Evolutionary conservation across 73 alveolate species (phyloP), one percentile per base, ranked within the genome.

Genomic region (Blepharisma japonicum): DNA sequence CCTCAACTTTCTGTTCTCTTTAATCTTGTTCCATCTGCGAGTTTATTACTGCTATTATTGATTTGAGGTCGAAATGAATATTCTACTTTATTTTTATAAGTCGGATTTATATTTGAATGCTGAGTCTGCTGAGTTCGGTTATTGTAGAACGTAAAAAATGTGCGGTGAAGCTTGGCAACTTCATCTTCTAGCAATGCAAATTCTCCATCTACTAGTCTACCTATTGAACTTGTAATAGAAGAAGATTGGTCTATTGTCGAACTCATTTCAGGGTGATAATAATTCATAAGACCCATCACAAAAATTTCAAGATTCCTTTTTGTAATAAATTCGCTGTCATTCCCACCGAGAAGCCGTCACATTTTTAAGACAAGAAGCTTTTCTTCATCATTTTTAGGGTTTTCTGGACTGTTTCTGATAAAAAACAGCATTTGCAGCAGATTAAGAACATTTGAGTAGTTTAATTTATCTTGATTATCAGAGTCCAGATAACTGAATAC

Each of bases 1-100:
- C 74, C 74, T 9, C 0, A 9, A 5, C 23, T 61, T 20, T 8
- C 74, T 18, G 74, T 25, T 2, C 74, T n/a, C 18, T 61, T 61
- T 5, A 14, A 4, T 61, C 74, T 61, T 39, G 47, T 2, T 5
- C 23, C 23, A n/a, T 61, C 49, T 14, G 74, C 74, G 23, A 61
- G 74, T 61, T 61, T 39, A 61, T 61, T 25, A 61, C 74, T 61
- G 14, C 23, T n/a, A 61, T n/a, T 39, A 5, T 14, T 61, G n/a
- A 14, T 61, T 61, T 61, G 47, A 61, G 74, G 74, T 2, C 5
- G 74, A 25, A 61, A 61, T 14, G 49, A 14, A 2, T n/a, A 39
- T 61, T 61, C 74, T 14, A 20, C 47, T 14, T 14, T 9, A 61
- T 61, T 61, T 25, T 61, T 61, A 18, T 14, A 61, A 61, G 49